phyloP scores from a whole-genome alignment of 1,139 yeast genomes.

The Eremothecium gossypii region DNA sequence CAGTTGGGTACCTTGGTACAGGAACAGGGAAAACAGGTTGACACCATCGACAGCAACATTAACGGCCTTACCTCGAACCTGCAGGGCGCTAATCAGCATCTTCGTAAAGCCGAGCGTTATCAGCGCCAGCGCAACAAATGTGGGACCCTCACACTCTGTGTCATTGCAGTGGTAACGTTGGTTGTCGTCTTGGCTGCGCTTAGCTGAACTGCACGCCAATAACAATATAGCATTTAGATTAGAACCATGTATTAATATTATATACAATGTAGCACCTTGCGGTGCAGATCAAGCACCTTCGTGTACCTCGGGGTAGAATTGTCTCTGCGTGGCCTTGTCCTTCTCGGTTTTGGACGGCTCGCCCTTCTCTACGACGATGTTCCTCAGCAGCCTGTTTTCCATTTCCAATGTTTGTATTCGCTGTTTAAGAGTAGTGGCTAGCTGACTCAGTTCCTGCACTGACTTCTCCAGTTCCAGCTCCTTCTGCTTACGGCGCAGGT shows the following conservation, averaged over 20 bases:
- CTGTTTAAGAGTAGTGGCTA: constrained; percentile 50
- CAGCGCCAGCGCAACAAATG: constrained; percentile 65
- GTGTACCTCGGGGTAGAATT: constrained; percentile 9
- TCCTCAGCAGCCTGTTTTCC: constrained; percentile 74
- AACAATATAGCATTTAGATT: neutral
- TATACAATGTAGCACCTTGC: neutral
- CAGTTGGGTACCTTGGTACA: constrained; percentile 69
- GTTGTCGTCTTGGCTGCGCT: constrained; percentile 33
- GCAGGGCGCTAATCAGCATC: constrained; percentile 60
- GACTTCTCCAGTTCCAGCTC: constrained; percentile 77
- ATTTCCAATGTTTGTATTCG: constrained; percentile 63
- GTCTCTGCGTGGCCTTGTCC: constrained; percentile 14
- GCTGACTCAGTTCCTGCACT: constrained; percentile 52
- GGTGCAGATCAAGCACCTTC: neutral
- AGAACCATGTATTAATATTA: neutral
- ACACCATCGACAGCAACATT: constrained; percentile 73
- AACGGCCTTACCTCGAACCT: constrained; percentile 56
- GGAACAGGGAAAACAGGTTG: constrained; percentile 80
- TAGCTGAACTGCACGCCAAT: constrained; percentile 17
- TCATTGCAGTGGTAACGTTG: constrained; percentile 36
- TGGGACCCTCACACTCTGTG: constrained; percentile 47
- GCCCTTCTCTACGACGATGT: constrained; percentile 57
- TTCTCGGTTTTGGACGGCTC: constrained; percentile 19
- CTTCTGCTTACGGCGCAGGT: constrained; percentile 71
- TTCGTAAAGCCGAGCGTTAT: constrained; percentile 63